These are phyloP conservation scores for Elaeagnus macrophylla DNA, from an alignment of 306 rosid species.

Conservation along the genomic window DNA sequence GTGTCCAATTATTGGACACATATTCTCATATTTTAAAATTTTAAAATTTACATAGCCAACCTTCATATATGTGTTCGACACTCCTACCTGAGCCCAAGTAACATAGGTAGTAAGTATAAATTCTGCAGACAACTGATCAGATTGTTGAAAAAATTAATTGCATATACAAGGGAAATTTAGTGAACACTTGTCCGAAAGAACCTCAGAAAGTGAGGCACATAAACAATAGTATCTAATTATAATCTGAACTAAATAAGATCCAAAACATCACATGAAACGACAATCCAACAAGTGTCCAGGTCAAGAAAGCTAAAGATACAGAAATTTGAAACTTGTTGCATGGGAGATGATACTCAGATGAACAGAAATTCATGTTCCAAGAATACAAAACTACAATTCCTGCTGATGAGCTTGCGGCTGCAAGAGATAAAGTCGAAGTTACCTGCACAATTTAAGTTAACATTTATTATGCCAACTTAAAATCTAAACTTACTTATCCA, in stretches of 20 bases:
- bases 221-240: slow-evolving; percentile 36
- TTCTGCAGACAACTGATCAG: too few species aligned
- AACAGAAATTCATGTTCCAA: slow-evolving; percentile 47
- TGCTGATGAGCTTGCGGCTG: slow-evolving; percentile 88
- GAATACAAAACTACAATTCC: slow-evolving; percentile 56
- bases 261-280: slow-evolving; percentile 91
- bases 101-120: too few species aligned
- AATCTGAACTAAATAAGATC: slow-evolving; percentile 63
- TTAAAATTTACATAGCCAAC: too few species aligned
- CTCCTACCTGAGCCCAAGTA: too few species aligned
- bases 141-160: slow-evolving; percentile 10
- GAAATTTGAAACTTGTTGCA: slow-evolving; percentile 59
- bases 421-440: slow-evolving; percentile 76
- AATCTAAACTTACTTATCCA: too few species aligned
- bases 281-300: slow-evolving; percentile 64
- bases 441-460: slow-evolving; percentile 36
- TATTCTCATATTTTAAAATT: too few species aligned
- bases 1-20: too few species aligned
- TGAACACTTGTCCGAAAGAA: slow-evolving; percentile 15
- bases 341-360: slow-evolving; percentile 18
- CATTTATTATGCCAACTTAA: not conserved
- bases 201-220: slow-evolving; percentile 14
- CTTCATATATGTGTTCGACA: too few species aligned
- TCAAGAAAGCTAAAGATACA: slow-evolving; percentile 66
- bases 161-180: slow-evolving; percentile 32